Base-by-base conservation (phyloP, 257 asterid genomes). In the Solanum arcanum region DNA sequence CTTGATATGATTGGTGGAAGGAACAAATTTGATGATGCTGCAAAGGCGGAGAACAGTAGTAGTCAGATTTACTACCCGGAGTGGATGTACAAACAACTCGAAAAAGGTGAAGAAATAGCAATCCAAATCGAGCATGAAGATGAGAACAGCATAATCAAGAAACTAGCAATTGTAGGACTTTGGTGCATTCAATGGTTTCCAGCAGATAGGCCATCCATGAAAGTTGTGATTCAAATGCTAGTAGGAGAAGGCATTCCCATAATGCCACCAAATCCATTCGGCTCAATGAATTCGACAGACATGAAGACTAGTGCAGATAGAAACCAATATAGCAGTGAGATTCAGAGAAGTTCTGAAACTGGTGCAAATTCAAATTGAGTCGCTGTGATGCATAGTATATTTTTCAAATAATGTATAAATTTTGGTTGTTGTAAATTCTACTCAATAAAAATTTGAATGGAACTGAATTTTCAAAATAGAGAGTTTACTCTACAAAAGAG, bases 171-270 rank as follows among this genome's bases (percentile, higher is more conserved):
- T 10, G 95, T 90, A 2, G 98, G 97, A 18, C 92, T 95, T 12
- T 95, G 98, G 97, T 93, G 98, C 84, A 92, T 94, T 31, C 98
- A 94, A 75, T 95, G 98, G 98, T 93, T 91, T 85, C 98, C 98
- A 0, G 95, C 88, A 0, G 98, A 92, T 60, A 86, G 97, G 87
- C 98, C 98, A 39, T 94, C 97, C 3, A 94, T 92, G 86, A 94
- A 94, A 82, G 92, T 90, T 16, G 96, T 91, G 90, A 91, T 94
- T 88, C 96, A 93, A 87, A 95, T 95, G 98, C 91, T 95, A 2
- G 94, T 92, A 83, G 93, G 91, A 1, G 94, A 94, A 86, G 88
- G 87, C 73, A 85, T 91, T 89, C 95, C 95, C 10, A 7, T 90
- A 9, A 92, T 95, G 94, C 98, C 98, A 1, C 97, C 96, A 5